Conservation (phyloP, 768 basidiomycete species). For the Boletus eberwhitei region DNA sequence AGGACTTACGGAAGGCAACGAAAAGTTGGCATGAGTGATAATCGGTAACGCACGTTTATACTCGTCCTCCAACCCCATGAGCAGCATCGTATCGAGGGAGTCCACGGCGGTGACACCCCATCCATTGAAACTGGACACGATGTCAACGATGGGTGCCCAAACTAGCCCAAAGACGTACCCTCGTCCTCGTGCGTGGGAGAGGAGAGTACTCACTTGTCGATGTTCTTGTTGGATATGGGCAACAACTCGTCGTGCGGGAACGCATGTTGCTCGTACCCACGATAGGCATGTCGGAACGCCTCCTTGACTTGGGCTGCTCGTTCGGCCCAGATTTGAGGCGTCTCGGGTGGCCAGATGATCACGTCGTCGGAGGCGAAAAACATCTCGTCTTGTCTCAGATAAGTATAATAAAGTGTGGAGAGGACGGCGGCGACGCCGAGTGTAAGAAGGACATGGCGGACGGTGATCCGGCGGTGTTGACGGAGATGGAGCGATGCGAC, state of each 20-base stretch:
- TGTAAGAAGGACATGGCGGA: conserved; percentile 17
- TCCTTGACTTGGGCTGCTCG: conserved; percentile 55
- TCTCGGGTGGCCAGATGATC: conserved; percentile 1
- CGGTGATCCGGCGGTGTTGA: conserved; percentile 10
- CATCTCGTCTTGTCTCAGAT: background rate
- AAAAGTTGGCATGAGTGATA: conserved; percentile 48
- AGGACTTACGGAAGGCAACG: conserved; percentile 37
- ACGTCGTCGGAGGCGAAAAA: background rate
- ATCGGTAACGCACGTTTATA: conserved; percentile 59
- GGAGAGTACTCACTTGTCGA: conserved; percentile 46
- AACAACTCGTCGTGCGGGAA: conserved; percentile 60
- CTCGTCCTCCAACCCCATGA: conserved; percentile 75
- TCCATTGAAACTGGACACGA: conserved; percentile 60
- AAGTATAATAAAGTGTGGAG: conserved; percentile 16
- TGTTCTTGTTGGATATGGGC: conserved; percentile 45
- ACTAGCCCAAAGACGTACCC: background rate
- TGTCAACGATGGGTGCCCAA: background rate
- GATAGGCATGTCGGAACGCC: conserved; percentile 66
- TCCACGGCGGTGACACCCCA: conserved; percentile 80
- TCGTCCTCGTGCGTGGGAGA: too few species aligned
- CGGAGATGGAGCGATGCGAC: background rate
- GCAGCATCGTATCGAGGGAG: conserved; percentile 78
- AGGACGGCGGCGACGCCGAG: conserved; percentile 10
- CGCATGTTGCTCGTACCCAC: conserved; percentile 60
- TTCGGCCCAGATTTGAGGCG: conserved; percentile 42